phyloP scores from a whole-genome alignment of 2,329 filamentous ascomycete genomes.

The Parastagonospora nodorum region DNA sequence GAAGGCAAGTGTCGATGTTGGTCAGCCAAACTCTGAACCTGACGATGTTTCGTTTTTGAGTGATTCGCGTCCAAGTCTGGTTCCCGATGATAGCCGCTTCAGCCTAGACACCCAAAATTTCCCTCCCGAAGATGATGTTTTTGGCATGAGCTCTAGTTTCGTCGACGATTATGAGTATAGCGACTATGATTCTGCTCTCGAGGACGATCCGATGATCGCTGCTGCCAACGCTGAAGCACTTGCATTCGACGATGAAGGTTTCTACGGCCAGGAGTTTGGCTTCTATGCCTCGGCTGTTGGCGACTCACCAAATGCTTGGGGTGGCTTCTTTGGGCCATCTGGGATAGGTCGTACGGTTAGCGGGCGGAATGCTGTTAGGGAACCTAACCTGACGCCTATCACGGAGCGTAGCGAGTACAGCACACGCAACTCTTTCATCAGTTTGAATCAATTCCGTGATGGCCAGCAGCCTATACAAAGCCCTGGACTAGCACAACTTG shows the following conservation, averaged over 20 bases:
- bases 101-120: constrained; percentile 52
- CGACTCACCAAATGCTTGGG: constrained; percentile 69
- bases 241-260: constrained; percentile 88
- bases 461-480: constrained; percentile 62
- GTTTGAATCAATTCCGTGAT: constrained; percentile 62
- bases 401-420: constrained; percentile 96
- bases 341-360: constrained; percentile 71
- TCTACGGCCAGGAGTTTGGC: constrained; percentile 95
- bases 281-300: constrained; percentile 75
- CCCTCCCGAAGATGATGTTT: constrained; percentile 39
- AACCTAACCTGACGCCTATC: constrained; percentile 93
- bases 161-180: constrained; percentile 63
- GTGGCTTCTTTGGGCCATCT: constrained; percentile 85
- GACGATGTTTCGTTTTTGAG: constrained; percentile 40
- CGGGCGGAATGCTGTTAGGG: constrained; percentile 66
- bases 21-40: constrained; percentile 33
- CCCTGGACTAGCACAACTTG: constrained; percentile 78
- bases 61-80: constrained; percentile 49
- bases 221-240: constrained; percentile 93
- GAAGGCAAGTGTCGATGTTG: constrained; percentile 54
- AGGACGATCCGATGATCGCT: constrained; percentile 88
- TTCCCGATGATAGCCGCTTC: constrained; percentile 57
- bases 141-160: constrained; percentile 45
- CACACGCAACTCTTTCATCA: constrained; percentile 89
- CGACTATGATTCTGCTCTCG: constrained; percentile 48